Evolutionary conservation across 768 basidiomycete genomes (phyloP).

Genomic region (Kwoniella sp.): DNA sequence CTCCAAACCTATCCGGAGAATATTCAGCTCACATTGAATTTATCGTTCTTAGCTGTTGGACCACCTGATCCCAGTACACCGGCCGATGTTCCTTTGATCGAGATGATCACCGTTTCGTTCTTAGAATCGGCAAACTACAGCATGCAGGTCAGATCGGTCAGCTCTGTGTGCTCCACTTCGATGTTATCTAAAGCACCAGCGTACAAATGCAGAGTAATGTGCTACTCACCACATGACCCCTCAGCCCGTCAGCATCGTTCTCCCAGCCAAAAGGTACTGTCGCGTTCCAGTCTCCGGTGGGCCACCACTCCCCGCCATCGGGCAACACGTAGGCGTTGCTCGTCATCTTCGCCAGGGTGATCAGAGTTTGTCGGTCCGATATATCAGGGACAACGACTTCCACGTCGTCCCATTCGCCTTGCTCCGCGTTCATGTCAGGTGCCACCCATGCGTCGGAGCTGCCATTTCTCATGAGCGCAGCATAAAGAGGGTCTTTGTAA

Average conservation of each 20-base stretch:
- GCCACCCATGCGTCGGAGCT: constrained; percentile 34
- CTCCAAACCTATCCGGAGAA: too few species aligned
- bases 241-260: constrained; percentile 81
- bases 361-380: constrained; percentile 69
- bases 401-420: constrained; percentile 66
- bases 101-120: constrained; percentile 81
- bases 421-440: constrained; percentile 37
- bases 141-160: not conserved
- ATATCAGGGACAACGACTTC: constrained; percentile 73
- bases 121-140: constrained; percentile 53
- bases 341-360: constrained; percentile 84
- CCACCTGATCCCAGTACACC: constrained; percentile 73
- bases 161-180: not conserved
- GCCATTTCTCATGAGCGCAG: not conserved
- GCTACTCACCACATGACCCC: constrained; percentile 89
- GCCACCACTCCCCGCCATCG: constrained; percentile 68
- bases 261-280: constrained; percentile 85
- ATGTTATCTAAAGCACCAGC: not conserved
- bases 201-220: constrained; percentile 30
- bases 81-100: constrained; percentile 92
- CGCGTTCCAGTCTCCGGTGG: constrained; percentile 66
- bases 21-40: constrained; percentile 65
- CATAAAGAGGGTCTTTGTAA: not conserved
- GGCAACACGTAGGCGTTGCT: constrained; percentile 74
- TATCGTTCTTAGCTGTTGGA: constrained; percentile 82